Evolutionary conservation across 2,329 filamentous ascomycete species (phyloP), one percentile per base, ranked within the genome.

Genomic region (Trichoderma gracile): DNA sequence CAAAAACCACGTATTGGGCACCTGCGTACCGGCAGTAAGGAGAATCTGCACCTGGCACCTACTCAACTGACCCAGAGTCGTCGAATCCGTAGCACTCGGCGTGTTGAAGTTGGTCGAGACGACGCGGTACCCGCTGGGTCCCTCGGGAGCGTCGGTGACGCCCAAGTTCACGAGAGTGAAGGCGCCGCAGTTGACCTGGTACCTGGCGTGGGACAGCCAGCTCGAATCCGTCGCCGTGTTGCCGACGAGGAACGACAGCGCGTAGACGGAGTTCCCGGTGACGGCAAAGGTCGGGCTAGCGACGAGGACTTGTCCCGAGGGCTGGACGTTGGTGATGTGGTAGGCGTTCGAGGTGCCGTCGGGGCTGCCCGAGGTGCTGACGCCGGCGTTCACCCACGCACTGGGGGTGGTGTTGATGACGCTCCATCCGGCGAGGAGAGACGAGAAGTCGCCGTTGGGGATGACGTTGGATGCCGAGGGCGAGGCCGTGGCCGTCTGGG

Each of bases 401-500:
- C 14, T 1, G 27, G 58, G 38, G 1, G 7, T 5, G 3, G 5
- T n/a, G 15, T 60, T 60, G 46, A 60, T 52, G 5, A 21, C 1
- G 17, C 4, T 27, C 62, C 54, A 64, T 25, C 33, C 21, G 25
- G 9, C 23, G 25, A 58, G 9, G 4, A 40, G 45, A 7, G n/a
- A 58, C 17, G 62, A 52, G 21, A 64, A 64, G 17, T 57, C 62
- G 19, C 62, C 54, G 46, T 64, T 45, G 10, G 53, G 45, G 38
- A 64, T 40, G 46, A 59, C n/a, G 19, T 64, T 64, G 10, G 2
- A 0, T 6, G 50, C 43, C 8, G 50, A 5, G 14, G 52, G 43
- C 7, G n/a, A 43, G 14, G 40, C 40, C 0, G 61, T 56, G 43
- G 33, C 42, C 25, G 33, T 30, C 14, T 25, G 15, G 3, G 49